phyloP scores from a whole-genome alignment of 2,329 filamentous ascomycete genomes.

The Aspergillus quadrilineatus region DNA sequence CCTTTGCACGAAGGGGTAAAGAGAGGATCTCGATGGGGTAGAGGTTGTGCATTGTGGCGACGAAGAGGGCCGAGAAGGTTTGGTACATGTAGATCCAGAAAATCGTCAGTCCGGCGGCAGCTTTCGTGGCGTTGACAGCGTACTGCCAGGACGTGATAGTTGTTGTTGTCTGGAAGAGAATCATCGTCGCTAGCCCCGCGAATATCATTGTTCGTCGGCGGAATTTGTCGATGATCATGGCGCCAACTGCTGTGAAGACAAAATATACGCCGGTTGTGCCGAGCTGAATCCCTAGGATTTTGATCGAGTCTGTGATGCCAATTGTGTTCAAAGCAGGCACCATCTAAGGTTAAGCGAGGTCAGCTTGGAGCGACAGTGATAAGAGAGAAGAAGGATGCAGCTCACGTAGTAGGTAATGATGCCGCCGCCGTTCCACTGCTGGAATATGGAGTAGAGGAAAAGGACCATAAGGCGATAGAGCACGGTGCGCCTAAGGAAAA shows the following conservation, averaged over 20 bases:
- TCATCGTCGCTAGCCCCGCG: constrained; percentile 43
- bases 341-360: constrained; percentile 1
- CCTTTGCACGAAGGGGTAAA: constrained; percentile 46
- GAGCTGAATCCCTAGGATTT: constrained; percentile 46
- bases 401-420: constrained; percentile 46
- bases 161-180: constrained; percentile 46
- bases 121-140: constrained; percentile 27
- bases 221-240: constrained; percentile 46
- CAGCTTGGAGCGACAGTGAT: background rate
- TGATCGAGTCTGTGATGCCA: constrained; percentile 39
- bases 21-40: constrained; percentile 49
- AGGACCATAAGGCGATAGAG: constrained; percentile 47
- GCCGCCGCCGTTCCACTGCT: constrained; percentile 50
- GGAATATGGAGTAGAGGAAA: constrained; percentile 48
- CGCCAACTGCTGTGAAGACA: constrained; percentile 47
- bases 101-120: constrained; percentile 44
- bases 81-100: constrained; percentile 53
- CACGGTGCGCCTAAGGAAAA: constrained; percentile 48
- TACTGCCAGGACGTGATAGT: constrained; percentile 53
- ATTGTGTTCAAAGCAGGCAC: constrained; percentile 42
- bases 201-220: constrained; percentile 49
- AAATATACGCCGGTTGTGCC: constrained; percentile 49
- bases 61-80: constrained; percentile 46
- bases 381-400: background rate
- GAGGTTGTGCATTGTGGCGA: constrained; percentile 52